These are phyloP conservation scores for Pachyrhizus erosus DNA, from an alignment of 306 rosid species.

Conservation along the genomic window DNA sequence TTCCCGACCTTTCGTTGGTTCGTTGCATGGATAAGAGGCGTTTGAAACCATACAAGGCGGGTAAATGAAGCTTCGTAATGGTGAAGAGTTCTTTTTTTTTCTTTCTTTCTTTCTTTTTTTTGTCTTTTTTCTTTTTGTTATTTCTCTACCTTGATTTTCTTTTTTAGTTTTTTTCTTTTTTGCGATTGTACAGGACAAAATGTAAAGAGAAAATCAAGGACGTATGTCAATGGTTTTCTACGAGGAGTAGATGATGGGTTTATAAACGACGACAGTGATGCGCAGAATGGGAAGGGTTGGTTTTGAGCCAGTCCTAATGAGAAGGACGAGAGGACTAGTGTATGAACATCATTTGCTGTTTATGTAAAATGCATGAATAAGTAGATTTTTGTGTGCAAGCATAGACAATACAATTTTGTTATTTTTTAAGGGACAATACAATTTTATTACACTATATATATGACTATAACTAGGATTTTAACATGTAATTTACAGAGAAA, in stretches of 20 bases:
- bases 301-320: slow-evolving; percentile 60
- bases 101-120: background rate
- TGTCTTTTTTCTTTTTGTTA: background rate
- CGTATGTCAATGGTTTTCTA: slow-evolving; percentile 30
- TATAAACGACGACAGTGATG: slow-evolving; percentile 41
- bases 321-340: slow-evolving; percentile 22
- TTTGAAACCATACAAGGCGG: background rate
- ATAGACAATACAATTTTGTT: too few species aligned
- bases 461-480: too few species aligned
- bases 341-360: slow-evolving; percentile 12
- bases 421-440: too few species aligned
- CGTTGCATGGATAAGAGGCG: slow-evolving; percentile 53
- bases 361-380: too few species aligned
- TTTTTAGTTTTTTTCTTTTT: background rate
- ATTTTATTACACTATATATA: too few species aligned
- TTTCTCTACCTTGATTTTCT: background rate
- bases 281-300: slow-evolving; percentile 34
- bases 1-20: slow-evolving; percentile 44
- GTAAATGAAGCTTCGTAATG: background rate
- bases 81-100: background rate
- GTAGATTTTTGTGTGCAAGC: too few species aligned
- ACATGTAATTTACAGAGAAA: too few species aligned
- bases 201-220: slow-evolving; percentile 41
- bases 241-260: slow-evolving; percentile 26
- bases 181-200: background rate